Conservation (phyloP, 2,329 filamentous ascomycete genomes). For the Ambrosiella xylebori region DNA sequence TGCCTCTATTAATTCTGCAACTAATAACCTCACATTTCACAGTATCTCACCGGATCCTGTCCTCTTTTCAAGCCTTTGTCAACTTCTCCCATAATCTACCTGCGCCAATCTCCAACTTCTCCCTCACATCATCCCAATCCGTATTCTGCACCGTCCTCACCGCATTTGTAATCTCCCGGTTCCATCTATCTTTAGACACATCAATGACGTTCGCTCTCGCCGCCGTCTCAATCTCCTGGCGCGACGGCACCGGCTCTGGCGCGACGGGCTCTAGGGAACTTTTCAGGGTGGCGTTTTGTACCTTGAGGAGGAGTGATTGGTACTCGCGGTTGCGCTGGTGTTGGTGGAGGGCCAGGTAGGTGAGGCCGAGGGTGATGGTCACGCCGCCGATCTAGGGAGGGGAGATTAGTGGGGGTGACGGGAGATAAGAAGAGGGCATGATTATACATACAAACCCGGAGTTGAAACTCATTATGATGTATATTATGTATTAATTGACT, state of each 20-base stretch:
- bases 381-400: constrained; percentile 49
- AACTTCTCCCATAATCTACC: constrained; percentile 3
- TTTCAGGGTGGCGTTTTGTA: constrained; percentile 37
- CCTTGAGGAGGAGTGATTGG: constrained; percentile 38
- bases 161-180: constrained; percentile 50
- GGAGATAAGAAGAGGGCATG: not conserved
- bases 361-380: constrained; percentile 53
- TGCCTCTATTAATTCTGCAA: no score
- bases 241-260: constrained; percentile 29
- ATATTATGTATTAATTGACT: not conserved
- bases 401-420: not conserved
- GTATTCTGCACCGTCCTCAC: constrained; percentile 49
- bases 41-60: not conserved
- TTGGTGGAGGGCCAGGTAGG: constrained; percentile 54
- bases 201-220: constrained; percentile 43
- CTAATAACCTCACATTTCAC: no score
- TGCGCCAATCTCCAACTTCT: constrained; percentile 32
- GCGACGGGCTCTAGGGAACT: constrained; percentile 31
- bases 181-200: constrained; percentile 61
- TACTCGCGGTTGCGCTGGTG: constrained; percentile 50
- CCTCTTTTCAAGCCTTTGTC: not conserved
- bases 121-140: constrained; percentile 46
- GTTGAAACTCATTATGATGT: constrained; percentile 48
- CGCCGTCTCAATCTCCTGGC: constrained; percentile 32
- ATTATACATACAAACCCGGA: constrained; percentile 49